Evolutionary conservation across 2,329 filamentous ascomycete genomes (phyloP).

Genomic region (Verruconis gallopava): DNA sequence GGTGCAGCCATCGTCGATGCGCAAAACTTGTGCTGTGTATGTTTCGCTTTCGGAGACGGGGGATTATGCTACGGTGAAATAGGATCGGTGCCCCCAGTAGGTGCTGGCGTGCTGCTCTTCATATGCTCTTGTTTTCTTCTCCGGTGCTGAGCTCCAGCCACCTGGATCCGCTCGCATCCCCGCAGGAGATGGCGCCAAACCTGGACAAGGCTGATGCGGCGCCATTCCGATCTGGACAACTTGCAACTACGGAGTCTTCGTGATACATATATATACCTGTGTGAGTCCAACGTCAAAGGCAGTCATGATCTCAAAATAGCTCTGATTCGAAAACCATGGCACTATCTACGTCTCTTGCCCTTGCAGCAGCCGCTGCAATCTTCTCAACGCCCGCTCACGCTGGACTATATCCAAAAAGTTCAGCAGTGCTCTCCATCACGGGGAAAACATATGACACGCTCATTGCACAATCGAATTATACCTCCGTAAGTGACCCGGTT

Average conservation of each 20-base stretch:
- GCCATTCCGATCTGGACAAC: not conserved
- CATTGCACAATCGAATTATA: slow-evolving; percentile 81
- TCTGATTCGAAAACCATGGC: slow-evolving; percentile 6
- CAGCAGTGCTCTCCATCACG: slow-evolving; percentile 73
- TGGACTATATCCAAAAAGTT: slow-evolving; percentile 73
- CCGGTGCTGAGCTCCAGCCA: too few species aligned
- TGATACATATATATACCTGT: not conserved
- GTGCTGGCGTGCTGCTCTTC: too few species aligned
- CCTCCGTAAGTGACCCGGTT: slow-evolving; percentile 52
- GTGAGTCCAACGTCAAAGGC: not conserved
- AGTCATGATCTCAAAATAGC: not conserved
- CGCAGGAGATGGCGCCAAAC: too few species aligned
- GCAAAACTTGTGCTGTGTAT: too few species aligned
- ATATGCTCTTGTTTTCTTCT: too few species aligned
- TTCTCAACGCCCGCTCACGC: slow-evolving; percentile 51
- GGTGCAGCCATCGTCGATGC: slow-evolving; percentile 67
- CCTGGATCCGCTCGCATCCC: too few species aligned
- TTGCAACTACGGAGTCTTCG: not conserved
- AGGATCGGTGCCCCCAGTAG: too few species aligned
- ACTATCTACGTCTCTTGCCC: not conserved
- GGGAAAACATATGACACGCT: slow-evolving; percentile 66
- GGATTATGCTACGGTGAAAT: too few species aligned
- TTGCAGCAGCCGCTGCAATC: slow-evolving; percentile 47
- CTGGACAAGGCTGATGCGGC: slow-evolving; percentile 2
- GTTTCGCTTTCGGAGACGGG: not conserved